A percentile compares a stretch with the other conserved stretches of the same genome.
Evolutionary conservation across 2,329 filamentous ascomycete genomes (phyloP).

Genomic region (Aspergillus viridinutans): DNA sequence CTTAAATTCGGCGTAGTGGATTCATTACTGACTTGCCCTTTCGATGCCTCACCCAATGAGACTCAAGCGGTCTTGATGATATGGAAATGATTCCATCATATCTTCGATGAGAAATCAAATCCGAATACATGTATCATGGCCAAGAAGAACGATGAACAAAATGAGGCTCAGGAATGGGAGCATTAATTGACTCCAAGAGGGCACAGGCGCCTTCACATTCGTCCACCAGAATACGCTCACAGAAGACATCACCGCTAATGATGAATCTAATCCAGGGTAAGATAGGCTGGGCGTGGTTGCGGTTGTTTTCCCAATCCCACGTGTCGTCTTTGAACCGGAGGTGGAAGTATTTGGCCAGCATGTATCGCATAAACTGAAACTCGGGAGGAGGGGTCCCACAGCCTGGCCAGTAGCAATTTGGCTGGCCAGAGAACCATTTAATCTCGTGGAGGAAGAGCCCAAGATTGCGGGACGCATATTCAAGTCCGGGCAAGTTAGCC

Average conservation of each 20-base stretch:
- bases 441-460: background rate
- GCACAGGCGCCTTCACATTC: background rate
- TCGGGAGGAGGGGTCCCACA: background rate
- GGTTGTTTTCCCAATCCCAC: background rate
- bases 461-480: background rate
- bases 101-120: background rate
- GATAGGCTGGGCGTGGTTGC: background rate
- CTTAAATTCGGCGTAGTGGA: no score
- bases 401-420: conserved; percentile 1
- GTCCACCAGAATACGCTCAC: background rate
- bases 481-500: background rate
- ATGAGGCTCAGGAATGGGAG: background rate
- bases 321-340: background rate
- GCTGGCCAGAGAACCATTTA: background rate
- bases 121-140: background rate
- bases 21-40: no score
- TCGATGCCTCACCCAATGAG: no score
- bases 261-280: background rate
- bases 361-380: conserved; percentile 2
- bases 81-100: background rate
- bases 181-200: background rate
- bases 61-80: background rate
- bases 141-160: background rate
- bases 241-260: background rate
- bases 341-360: conserved; percentile 4